These are phyloP conservation scores for Lantana camara DNA, from an alignment of 257 asterid genomes.

Conservation along the genomic window DNA sequence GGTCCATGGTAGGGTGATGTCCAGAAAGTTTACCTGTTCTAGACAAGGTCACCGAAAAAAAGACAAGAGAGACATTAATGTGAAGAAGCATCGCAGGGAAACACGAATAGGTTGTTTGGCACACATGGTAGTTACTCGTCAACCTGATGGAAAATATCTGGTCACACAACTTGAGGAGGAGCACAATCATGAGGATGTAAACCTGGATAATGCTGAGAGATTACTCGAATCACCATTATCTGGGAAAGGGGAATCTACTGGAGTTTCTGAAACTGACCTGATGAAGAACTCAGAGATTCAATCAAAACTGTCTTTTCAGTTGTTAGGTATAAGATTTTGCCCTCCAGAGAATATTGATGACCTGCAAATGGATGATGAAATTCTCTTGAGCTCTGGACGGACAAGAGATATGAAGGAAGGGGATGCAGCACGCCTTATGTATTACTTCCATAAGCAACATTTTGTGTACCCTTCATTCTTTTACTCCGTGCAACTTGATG, in stretches of 20 bases:
- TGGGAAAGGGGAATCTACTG: constrained; percentile 36
- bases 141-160: constrained; percentile 49
- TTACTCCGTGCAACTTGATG: constrained; percentile 50
- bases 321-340: constrained; percentile 55
- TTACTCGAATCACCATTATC: constrained; percentile 40
- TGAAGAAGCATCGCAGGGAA: constrained; percentile 65
- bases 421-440: constrained; percentile 54
- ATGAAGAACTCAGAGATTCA: constrained; percentile 43
- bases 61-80: constrained; percentile 62
- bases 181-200: constrained; percentile 61
- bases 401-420: constrained; percentile 62
- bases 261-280: constrained; percentile 48
- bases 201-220: constrained; percentile 41
- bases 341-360: constrained; percentile 49
- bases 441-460: constrained; percentile 60
- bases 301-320: constrained; percentile 44
- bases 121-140: constrained; percentile 62
- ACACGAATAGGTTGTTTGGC: constrained; percentile 73
- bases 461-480: constrained; percentile 59
- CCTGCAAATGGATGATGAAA: constrained; percentile 39
- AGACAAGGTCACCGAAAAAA: constrained; percentile 63
- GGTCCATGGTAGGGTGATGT: constrained; percentile 69
- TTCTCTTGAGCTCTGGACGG: constrained; percentile 46
- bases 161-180: constrained; percentile 52
- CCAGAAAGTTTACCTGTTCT: constrained; percentile 66